These are phyloP conservation scores for Discostella stelligera DNA, from an alignment of 352 stramenopile species.

Conservation along the genomic window DNA sequence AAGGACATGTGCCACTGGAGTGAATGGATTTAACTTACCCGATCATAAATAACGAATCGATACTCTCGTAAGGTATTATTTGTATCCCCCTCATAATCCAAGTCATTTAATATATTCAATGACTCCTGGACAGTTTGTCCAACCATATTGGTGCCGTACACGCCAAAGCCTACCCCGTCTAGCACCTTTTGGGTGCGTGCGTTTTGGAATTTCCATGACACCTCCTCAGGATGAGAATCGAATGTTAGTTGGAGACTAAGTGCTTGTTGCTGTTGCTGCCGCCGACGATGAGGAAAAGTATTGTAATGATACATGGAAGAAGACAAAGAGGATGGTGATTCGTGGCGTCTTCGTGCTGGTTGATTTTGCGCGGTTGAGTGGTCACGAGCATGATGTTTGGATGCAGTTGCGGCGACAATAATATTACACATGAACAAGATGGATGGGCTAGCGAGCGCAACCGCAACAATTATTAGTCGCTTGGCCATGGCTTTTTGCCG, in stretches of 20 bases:
- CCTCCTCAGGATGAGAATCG: slow-evolving; percentile 10
- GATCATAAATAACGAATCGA: slow-evolving; percentile 45
- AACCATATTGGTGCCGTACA: background rate
- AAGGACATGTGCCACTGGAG: background rate
- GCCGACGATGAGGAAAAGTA: no score
- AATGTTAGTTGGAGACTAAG: slow-evolving; percentile 31
- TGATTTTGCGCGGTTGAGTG: no score
- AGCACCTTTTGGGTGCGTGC: background rate
- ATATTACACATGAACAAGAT: no score
- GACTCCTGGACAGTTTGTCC: background rate
- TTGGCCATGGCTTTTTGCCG: no score
- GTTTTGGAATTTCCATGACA: slow-evolving; percentile 37
- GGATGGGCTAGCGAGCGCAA: no score
- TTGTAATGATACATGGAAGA: no score
- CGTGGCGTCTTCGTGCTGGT: no score
- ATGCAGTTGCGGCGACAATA: no score
- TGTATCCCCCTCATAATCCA: slow-evolving; percentile 25
- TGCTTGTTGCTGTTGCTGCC: background rate
- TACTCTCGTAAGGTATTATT: slow-evolving; percentile 21
- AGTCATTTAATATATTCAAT: slow-evolving; percentile 26
- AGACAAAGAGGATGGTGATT: no score
- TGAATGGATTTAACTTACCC: slow-evolving; percentile 17
- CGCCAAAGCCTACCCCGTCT: slow-evolving; percentile 4
- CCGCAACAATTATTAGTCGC: no score
- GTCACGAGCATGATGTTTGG: no score